Percentiles rank a stretch among this genome's conserved stretches.
phyloP scores from a whole-genome alignment of 73 alveolate genomes.

The Blepharisma stoltei region DNA sequence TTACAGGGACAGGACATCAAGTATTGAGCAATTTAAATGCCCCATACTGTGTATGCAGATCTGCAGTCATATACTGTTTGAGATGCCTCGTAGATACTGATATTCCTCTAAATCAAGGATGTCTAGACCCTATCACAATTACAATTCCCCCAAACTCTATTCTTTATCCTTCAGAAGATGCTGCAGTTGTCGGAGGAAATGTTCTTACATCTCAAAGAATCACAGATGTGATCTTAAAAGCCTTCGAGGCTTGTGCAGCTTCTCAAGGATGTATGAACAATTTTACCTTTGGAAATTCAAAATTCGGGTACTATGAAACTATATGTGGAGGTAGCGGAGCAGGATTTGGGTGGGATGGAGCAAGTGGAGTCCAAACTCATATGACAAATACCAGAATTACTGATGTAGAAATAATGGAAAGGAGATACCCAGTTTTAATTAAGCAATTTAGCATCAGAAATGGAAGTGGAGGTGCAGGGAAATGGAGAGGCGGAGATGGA shows the following conservation, averaged over 20 bases:
- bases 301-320: constrained; percentile 79
- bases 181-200: constrained; percentile 93
- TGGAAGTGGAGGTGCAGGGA: constrained; percentile 82
- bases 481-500: constrained; percentile 86
- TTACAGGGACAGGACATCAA: constrained; percentile 51
- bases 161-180: constrained; percentile 61
- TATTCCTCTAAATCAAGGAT: constrained; percentile 88
- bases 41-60: constrained; percentile 67
- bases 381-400: constrained; percentile 94
- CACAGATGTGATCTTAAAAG: constrained; percentile 78
- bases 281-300: constrained; percentile 75
- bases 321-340: constrained; percentile 95
- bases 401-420: constrained; percentile 80
- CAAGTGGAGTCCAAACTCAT: constrained; percentile 80
- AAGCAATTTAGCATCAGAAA: constrained; percentile 61
- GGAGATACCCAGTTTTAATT: constrained; percentile 78
- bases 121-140: constrained; percentile 78
- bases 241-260: constrained; percentile 80
- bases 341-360: constrained; percentile 78
- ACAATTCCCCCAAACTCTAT: constrained; percentile 60
- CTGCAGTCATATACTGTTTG: constrained; percentile 83
- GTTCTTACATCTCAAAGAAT: constrained; percentile 79
- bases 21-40: constrained; percentile 70
- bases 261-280: constrained; percentile 91
- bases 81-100: constrained; percentile 83